Conservation (phyloP, 148 eudicot species). For the Fagopyrum esculentum region DNA sequence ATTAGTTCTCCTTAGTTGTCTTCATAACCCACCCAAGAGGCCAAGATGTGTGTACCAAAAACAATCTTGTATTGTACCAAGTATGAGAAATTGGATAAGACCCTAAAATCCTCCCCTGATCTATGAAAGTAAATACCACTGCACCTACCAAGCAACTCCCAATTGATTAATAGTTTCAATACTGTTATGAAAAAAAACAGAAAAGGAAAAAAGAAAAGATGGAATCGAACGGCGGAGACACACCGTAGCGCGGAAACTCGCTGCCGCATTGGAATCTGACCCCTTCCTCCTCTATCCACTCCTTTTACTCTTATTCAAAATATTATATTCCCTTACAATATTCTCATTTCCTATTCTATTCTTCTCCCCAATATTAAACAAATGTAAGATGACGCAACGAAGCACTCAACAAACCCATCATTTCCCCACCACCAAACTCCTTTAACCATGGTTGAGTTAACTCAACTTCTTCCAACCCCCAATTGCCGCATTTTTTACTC, state of each 20-base stretch:
- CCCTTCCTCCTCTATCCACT: not conserved
- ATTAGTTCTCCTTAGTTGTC: too few relatives aligned
- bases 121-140: too few relatives aligned
- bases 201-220: not conserved
- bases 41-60: too few relatives aligned
- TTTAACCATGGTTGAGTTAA: conserved; percentile 7
- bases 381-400: not conserved
- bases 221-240: not conserved
- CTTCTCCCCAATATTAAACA: not conserved
- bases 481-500: not conserved
- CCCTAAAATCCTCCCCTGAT: too few relatives aligned
- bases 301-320: not conserved
- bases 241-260: conserved; percentile 7
- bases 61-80: too few relatives aligned
- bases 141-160: too few relatives aligned
- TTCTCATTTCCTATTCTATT: not conserved
- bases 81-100: too few relatives aligned
- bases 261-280: conserved; percentile 10
- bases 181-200: not conserved
- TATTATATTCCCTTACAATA: too few relatives aligned
- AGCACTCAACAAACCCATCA: not conserved
- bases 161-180: too few relatives aligned
- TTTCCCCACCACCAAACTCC: not conserved
- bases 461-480: not conserved
- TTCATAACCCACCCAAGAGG: too few relatives aligned